Conservation (phyloP, 108 stramenopile species). For the Stephanodiscus triporus region DNA sequence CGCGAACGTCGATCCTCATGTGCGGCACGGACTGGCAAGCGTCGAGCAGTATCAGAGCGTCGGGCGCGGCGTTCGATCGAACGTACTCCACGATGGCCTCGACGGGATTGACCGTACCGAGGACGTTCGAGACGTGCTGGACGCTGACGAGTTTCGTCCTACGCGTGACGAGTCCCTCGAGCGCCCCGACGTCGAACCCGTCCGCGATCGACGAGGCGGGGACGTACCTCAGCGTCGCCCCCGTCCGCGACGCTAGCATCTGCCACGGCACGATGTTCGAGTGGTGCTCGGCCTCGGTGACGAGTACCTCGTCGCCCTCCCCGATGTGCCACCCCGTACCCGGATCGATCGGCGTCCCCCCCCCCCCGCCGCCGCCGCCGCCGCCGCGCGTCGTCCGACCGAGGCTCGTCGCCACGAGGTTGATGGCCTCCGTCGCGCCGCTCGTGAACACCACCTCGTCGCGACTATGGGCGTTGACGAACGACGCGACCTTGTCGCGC, state of each 20-base stretch:
- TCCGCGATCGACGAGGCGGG: conserved; percentile 58
- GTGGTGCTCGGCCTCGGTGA: conserved; percentile 95
- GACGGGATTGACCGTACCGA: conserved; percentile 90
- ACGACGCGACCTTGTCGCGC: conserved; percentile 77
- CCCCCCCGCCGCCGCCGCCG: conserved; percentile 53
- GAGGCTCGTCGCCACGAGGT: conserved; percentile 85
- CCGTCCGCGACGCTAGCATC: conserved; percentile 72
- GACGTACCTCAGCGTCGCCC: conserved; percentile 76
- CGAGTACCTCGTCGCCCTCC: conserved; percentile 88
- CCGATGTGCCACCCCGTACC: too few relatives aligned
- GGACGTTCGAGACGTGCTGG: conserved; percentile 91
- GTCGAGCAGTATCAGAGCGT: conserved; percentile 86
- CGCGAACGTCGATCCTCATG: conserved; percentile 87
- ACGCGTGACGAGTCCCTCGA: conserved; percentile 54
- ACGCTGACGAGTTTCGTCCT: conserved; percentile 90
- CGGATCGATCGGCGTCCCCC: too few relatives aligned
- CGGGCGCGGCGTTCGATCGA: conserved; percentile 57
- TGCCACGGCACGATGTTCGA: conserved; percentile 98
- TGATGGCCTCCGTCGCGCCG: conserved; percentile 94
- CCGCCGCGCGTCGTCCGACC: conserved; percentile 34
- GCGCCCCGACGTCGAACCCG: conserved; percentile 64
- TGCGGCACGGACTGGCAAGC: conserved; percentile 97
- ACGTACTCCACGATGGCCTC: conserved; percentile 74
- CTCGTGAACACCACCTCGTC: conserved; percentile 93
- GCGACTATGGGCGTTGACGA: conserved; percentile 78